Evolutionary conservation across 2,329 filamentous ascomycete genomes (phyloP), one percentile per base, ranked within the genome.

Genomic region (Fusarium kyushuense): DNA sequence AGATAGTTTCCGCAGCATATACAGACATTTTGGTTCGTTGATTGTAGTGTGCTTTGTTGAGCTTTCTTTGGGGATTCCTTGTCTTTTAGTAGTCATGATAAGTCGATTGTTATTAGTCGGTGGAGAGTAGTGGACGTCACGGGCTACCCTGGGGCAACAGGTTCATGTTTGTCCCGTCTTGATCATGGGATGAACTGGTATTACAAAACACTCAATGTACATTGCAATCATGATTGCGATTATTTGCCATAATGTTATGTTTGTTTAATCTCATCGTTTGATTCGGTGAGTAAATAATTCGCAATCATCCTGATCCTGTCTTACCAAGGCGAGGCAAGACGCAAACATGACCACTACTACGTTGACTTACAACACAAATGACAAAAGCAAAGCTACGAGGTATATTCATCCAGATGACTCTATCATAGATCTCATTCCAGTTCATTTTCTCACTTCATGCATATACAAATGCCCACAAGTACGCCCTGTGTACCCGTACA

Each of bases 1-100:
- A 80, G 29, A 83, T 61, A 27, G 85, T 76, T 67, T 83, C 84
- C 6, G 82, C 77, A 30, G 81, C 74, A 35, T 75, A 66, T 49
- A 79, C 74, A 47, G 83, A 82, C 83, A 84, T 84, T 33, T 45
- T 55, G 14, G 21, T 2, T 16, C 55, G 19, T 17, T 1, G 8
- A 13, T n/a, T 23, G 11, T 16, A 7, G n/a, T 27, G 40, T 43
- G 33, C 57, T 32, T 49, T 42, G 48, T 40, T 36, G 41, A 32
- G 42, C 17, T 36, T 56, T 29, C 12, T 40, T 14, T 19, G 35
- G 35, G 6, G n/a, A 8, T 38, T 38, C 5, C 0, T 21, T 5
- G 32, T 14, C n/a, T 29, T 48, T 49, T 51, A 38, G n/a, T 12
- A 56, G 54, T 63, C 43, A 51, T 56, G 40, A 51, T 53, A 49